phyloP scores from a whole-genome alignment of 768 basidiomycete genomes.

The Suillus sp. region DNA sequence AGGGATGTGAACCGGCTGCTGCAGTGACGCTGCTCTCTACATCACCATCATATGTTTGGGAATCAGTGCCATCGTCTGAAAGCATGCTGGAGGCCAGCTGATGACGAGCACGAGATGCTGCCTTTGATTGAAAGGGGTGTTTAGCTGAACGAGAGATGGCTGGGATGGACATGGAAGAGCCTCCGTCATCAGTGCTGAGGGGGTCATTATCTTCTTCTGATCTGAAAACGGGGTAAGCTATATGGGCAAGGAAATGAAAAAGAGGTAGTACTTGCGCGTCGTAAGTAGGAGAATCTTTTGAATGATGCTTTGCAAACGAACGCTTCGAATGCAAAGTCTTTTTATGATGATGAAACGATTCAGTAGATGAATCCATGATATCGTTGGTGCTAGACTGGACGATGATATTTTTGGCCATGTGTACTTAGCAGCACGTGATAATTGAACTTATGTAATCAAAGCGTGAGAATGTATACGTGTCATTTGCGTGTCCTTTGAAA shows the following conservation, averaged over 20 bases:
- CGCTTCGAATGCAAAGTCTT: slow-evolving; percentile 49
- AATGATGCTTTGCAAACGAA: slow-evolving; percentile 68
- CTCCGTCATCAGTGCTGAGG: slow-evolving; percentile 68
- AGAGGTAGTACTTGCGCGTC: slow-evolving; percentile 54
- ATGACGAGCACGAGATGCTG: slow-evolving; percentile 41
- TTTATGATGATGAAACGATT: slow-evolving; percentile 35
- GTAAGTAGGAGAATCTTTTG: slow-evolving; percentile 72
- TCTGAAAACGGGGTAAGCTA: slow-evolving; percentile 39
- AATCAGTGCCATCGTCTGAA: slow-evolving; percentile 77
- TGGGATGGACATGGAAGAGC: slow-evolving; percentile 50
- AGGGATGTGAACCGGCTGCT: slow-evolving; percentile 44
- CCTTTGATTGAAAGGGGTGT: slow-evolving; percentile 31
- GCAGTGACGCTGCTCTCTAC: slow-evolving; percentile 77
- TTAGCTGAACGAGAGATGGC: slow-evolving; percentile 25
- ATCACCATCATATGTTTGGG: slow-evolving; percentile 90
- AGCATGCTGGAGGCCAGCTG: slow-evolving; percentile 58
- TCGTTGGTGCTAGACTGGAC: background rate
- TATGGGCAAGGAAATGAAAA: slow-evolving; percentile 1
- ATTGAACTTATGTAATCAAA: background rate
- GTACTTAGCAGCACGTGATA: background rate
- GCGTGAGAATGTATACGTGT: slow-evolving; percentile 2
- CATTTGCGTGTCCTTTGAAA: slow-evolving; percentile 6
- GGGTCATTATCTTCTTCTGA: slow-evolving; percentile 91
- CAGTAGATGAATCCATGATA: slow-evolving; percentile 28
- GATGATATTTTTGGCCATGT: background rate